Base-by-base conservation (phyloP, 495 filamentous ascomycete genomes). In the Polyplosphaeria fusca region DNA sequence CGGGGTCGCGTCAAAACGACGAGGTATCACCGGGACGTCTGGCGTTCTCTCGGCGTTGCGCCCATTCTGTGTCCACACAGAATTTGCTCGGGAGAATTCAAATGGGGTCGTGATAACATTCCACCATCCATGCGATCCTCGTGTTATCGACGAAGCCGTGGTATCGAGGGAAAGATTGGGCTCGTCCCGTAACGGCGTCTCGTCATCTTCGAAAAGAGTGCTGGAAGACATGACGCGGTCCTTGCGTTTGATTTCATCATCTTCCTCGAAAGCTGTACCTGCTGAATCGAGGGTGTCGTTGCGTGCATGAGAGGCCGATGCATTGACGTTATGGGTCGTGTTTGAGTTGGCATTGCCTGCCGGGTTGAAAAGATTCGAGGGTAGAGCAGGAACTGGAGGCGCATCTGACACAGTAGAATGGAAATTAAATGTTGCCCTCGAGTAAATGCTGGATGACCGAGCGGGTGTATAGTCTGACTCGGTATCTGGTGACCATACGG, bases 121-220 rank as follows among this genome's bases (percentile, higher is more conserved):
- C 91, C 91, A 96, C 91, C 91, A 96, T 11, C 89, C 89, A 30
- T 81, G 78, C 3, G 88, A 89, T 30, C 79, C 73, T 11, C 79
- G 77, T 40, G 82, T 78, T 35, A 79, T 65, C 22, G 61, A 57
- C 16, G 48, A 22, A 7, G 38, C 23, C 5, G 44, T 18, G 25
- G 64, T 61, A 30, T 61, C 49, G 26, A 55, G 25, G 7, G 47
- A 41, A 9, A 67, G 26, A 19, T 26, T 28, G 2, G 35, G 30
- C 4, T 14, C 53, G 48, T 61, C 46, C 39, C 54, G 20, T 68
- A 68, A 39, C 61, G 66, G 58, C 4, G 55, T 73, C 7, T 73
- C 69, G 38, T 82, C 80, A 38, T 79, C 80, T 57, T 86, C 83
- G 52, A 84, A 84, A 12, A 81, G 54, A 0, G 83, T 85, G 25